Evolutionary conservation across 2,329 filamentous ascomycete genomes (phyloP), one percentile per base, ranked within the genome.

Genomic region (Colletotrichum lini): DNA sequence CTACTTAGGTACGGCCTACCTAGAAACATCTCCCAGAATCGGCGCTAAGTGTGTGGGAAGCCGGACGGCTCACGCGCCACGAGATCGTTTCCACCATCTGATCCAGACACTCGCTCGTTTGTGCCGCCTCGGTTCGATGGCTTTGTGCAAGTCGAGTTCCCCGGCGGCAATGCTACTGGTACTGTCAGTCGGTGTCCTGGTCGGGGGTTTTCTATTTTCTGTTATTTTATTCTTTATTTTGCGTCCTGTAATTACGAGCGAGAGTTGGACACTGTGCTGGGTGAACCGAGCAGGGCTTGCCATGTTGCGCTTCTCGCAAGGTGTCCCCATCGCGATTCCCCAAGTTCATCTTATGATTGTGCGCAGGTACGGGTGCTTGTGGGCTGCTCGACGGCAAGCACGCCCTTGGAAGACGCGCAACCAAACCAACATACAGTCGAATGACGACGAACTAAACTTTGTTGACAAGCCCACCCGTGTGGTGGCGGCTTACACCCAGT

Each of bases 291-390:
- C 68, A 71, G 58, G 68, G 68, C 65, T 26, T 44, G 53, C 68
- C 68, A 71, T 71, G 68, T 45, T 9, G 26, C 52, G 16, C 4
- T 53, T 35, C 44, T 59, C 65, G 42, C 26, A 52, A 52, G 58
- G 63, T 71, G 52, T 63, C 65, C 68, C 65, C 57, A 45, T 58
- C 58, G 44, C 56, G 57, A 35, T 15, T 52, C 26, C 21, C 44
- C 44, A 57, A 67, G 69, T 69, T 72, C 65, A 53, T 72, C 70
- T 65, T 59, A 72, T 70, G 47, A 59, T 64, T 62, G 35, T 53
- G 40, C 15, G 40, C 47, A 12, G 50, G 18, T 45, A 50, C 30
- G 47, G 40, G 21, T 53, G 65, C 42, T 61, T 44, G 66, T 40
- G 59, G 64, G 35, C 16, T 47, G 70, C 70, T 60, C 21, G 8